Conservation (phyloP, 2,329 filamentous ascomycete genomes). For the Curvularia verruculosa region DNA sequence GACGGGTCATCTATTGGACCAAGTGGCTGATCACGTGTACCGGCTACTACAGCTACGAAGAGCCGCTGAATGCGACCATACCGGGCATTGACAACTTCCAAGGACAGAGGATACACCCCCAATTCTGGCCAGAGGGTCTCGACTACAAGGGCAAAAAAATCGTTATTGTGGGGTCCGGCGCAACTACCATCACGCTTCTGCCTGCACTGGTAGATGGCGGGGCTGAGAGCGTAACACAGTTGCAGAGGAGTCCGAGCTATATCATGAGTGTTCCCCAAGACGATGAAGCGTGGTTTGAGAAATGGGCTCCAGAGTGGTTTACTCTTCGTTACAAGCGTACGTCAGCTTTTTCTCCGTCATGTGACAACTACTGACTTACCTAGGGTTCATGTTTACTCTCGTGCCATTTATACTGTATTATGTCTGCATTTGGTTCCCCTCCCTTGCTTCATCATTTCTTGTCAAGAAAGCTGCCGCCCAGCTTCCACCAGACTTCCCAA, state of each 20-base stretch:
- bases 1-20: slow-evolving; percentile 45
- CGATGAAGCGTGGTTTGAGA: slow-evolving; percentile 43
- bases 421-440: slow-evolving; percentile 63
- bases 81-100: slow-evolving; percentile 71
- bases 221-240: slow-evolving; percentile 70
- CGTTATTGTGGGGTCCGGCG: slow-evolving; percentile 76
- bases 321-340: slow-evolving; percentile 55
- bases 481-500: slow-evolving; percentile 56
- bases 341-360: neutral
- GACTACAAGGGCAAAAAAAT: slow-evolving; percentile 71
- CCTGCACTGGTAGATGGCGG: slow-evolving; percentile 71
- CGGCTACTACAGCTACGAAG: slow-evolving; percentile 77
- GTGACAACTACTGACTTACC: neutral
- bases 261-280: slow-evolving; percentile 62
- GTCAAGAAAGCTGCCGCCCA: slow-evolving; percentile 53
- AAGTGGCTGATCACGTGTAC: slow-evolving; percentile 65
- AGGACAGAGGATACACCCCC: slow-evolving; percentile 69
- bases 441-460: slow-evolving; percentile 56
- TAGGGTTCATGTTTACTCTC: slow-evolving; percentile 57
- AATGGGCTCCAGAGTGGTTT: slow-evolving; percentile 56
- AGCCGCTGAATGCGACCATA: slow-evolving; percentile 65
- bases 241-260: slow-evolving; percentile 74
- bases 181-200: slow-evolving; percentile 78
- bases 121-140: slow-evolving; percentile 75
- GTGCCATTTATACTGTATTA: slow-evolving; percentile 55